These are phyloP conservation scores for Phialemoniopsis sp. DNA, from an alignment of 2,329 filamentous ascomycete species.

Conservation along the genomic window DNA sequence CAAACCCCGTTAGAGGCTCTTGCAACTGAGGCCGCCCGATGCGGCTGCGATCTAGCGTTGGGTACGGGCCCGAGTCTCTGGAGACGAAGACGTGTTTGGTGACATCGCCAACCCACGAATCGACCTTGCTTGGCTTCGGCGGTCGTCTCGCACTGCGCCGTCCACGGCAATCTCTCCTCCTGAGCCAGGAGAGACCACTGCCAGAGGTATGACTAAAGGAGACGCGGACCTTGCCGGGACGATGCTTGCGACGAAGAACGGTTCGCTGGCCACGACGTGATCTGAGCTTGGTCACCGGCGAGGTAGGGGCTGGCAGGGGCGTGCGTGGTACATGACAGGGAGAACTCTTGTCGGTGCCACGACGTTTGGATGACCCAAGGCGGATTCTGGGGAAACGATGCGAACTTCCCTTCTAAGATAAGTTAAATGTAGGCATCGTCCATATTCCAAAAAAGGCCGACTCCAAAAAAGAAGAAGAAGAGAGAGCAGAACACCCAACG, in stretches of 20 bases:
- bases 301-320: too few species aligned
- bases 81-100: constrained; percentile 1
- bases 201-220: constrained; percentile 15
- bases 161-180: not conserved
- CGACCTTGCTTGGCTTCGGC: constrained; percentile 1
- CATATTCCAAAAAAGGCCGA: constrained; percentile 28
- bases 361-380: constrained; percentile 12
- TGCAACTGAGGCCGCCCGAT: constrained; percentile 5
- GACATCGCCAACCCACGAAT: constrained; percentile 4
- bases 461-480: constrained; percentile 24
- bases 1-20: not conserved
- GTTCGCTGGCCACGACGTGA: constrained; percentile 29
- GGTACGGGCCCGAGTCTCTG: constrained; percentile 1
- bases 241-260: constrained; percentile 22
- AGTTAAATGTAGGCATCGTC: constrained; percentile 37
- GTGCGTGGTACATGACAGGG: too few species aligned
- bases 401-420: constrained; percentile 38
- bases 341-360: not conserved
- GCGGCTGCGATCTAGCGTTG: constrained; percentile 1
- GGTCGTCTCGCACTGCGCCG: not conserved
- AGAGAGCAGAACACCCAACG: constrained; percentile 13
- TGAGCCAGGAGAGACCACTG: constrained; percentile 8
- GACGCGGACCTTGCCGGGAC: constrained; percentile 27
- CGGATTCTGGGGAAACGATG: constrained; percentile 29
- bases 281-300: constrained; percentile 20